Evolutionary conservation across 2,329 filamentous ascomycete species (phyloP).

Genomic region (Botrytis cinerea): DNA sequence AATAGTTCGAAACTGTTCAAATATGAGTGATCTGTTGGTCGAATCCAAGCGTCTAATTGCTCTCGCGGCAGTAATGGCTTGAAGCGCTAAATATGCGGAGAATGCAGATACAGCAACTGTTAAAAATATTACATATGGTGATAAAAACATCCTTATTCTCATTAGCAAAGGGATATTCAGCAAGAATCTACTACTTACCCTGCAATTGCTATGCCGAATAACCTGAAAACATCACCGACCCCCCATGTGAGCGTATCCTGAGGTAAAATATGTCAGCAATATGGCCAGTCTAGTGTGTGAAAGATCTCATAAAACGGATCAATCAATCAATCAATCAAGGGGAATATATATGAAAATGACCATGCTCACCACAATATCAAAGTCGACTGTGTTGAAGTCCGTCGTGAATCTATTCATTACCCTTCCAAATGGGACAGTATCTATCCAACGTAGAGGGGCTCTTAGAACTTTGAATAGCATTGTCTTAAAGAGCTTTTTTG

Average conservation of each 20-base stretch:
- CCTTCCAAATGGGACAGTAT: constrained; percentile 73
- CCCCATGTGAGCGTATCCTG: constrained; percentile 17
- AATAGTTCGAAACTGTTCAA: constrained; percentile 67
- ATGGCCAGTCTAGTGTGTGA: too few species aligned
- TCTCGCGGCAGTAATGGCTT: constrained; percentile 60
- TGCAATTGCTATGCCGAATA: constrained; percentile 64
- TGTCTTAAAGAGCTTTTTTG: constrained; percentile 63
- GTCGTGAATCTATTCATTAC: constrained; percentile 75
- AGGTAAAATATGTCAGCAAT: background rate
- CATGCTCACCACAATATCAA: constrained; percentile 20
- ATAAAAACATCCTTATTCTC: constrained; percentile 48
- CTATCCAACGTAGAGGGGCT: constrained; percentile 72
- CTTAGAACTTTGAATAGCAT: constrained; percentile 67
- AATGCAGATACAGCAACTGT: constrained; percentile 10
- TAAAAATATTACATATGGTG: constrained; percentile 59
- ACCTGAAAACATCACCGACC: constrained; percentile 9
- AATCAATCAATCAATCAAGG: background rate
- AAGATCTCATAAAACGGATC: too few species aligned
- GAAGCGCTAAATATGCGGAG: constrained; percentile 12
- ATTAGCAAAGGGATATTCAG: background rate
- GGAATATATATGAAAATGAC: background rate
- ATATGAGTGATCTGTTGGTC: constrained; percentile 73
- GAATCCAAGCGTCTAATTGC: constrained; percentile 76
- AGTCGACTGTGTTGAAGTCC: constrained; percentile 54
- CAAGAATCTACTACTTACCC: constrained; percentile 38